Base-by-base conservation (phyloP, 768 basidiomycete genomes). In the Naganishia vaughanmartiniae region DNA sequence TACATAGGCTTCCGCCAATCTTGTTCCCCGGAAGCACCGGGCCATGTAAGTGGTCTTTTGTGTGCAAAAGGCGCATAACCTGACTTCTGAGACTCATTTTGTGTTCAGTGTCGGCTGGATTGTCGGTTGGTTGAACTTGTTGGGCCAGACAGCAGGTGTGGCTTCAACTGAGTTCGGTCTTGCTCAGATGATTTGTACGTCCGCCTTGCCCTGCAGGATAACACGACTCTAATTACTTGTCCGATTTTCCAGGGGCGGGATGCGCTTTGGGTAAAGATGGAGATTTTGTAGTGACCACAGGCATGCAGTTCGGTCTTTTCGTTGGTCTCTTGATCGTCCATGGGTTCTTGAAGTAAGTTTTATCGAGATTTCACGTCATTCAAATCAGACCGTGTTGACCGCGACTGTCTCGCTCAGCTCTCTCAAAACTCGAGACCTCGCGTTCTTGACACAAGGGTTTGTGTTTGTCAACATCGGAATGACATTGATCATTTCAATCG, bases 381-480 rank as follows among this genome's bases (percentile, higher is more conserved):
- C 24, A 19, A n/a, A n/a, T 31, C 2, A 57, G 28, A 33, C 31
- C 46, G 42, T 66, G 65, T 26, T 66, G 42, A 66, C 45, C 54
- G 28, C 42, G 51, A 14, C 24, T 66, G 19, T 36, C 11, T 24
- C 24, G 63, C n/a, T 7, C 48, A 76, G 74, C 72, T 77, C 76
- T 2, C 21, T 82, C 33, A 87, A 88, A 0, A 93, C 92, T 0
- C 86, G 86, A 26, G 84, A 89, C 72, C 86, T 94, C 4, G 91
- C 92, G 0, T 84, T 84, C 21, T 82, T 92, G 72, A 92, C 92
- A 2, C 85, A 84, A 56, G 74, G 74, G 42, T 80, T 76, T 65
- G 91, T 94, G 4, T 93, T 94, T 78, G 84, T 94, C 75, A 94
- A 95, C 80, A 84, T 94, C 65, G 91, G 91, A 48, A 69, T 74